Evolutionary conservation across 1,139 yeast species (phyloP).

Genomic region (Pichia sorboxylosa): DNA sequence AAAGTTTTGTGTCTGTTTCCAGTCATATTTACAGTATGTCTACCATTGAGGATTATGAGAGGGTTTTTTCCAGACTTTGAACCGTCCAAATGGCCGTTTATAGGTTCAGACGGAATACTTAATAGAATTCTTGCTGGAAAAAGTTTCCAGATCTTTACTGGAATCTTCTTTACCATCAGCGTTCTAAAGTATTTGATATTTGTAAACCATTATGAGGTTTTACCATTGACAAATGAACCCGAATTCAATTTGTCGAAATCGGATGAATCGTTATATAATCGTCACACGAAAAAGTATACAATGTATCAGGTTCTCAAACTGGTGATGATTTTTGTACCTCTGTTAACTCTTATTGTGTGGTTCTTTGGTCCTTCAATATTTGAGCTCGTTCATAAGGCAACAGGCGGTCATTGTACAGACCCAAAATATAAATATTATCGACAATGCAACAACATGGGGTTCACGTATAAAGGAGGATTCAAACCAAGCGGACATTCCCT

Average conservation of each 20-base stretch:
- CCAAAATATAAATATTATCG: constrained; percentile 13
- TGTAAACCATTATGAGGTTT: neutral
- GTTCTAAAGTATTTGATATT: constrained; percentile 3
- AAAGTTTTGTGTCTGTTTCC: no score
- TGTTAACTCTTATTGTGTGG: constrained; percentile 21
- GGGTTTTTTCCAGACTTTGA: constrained; percentile 8
- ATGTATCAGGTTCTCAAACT: constrained; percentile 9
- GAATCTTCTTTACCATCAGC: constrained; percentile 2
- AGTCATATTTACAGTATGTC: constrained; percentile 1
- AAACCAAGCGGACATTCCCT: constrained; percentile 58
- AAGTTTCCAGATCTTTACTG: constrained; percentile 15
- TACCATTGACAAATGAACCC: constrained; percentile 2
- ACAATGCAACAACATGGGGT: constrained; percentile 11
- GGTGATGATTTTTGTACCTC: constrained; percentile 11
- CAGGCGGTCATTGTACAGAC: constrained; percentile 33
- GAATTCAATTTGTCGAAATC: constrained; percentile 1
- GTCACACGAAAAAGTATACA: neutral
- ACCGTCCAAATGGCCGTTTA: constrained; percentile 11
- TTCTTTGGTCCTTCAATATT: constrained; percentile 33
- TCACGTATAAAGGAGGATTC: constrained; percentile 43
- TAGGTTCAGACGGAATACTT: constrained; percentile 17
- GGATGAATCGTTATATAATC: constrained; percentile 1
- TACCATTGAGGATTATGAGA: constrained; percentile 8
- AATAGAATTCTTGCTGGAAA: constrained; percentile 20
- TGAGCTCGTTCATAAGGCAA: constrained; percentile 29